Percentiles rank a stretch among this genome's conserved stretches.
Conservation (phyloP, 306 rosid genomes). For the Bauhinia variegata region DNA sequence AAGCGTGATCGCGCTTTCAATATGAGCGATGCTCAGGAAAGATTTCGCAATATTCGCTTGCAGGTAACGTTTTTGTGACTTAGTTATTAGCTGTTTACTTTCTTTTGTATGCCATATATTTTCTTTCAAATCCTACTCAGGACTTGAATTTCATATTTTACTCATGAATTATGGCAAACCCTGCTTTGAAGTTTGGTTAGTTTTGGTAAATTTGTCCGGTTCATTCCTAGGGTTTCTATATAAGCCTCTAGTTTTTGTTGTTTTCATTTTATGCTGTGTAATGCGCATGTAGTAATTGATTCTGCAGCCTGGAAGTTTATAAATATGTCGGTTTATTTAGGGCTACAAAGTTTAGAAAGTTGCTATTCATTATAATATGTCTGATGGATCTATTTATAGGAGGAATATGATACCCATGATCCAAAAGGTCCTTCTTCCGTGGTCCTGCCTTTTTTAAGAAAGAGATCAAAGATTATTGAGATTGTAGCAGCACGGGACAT, state of each 20-base stretch:
- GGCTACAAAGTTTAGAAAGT: background rate
- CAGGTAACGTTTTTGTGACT: slow-evolving; percentile 40
- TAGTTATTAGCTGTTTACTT: background rate
- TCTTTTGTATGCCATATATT: background rate
- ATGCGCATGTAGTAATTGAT: background rate
- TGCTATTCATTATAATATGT: background rate
- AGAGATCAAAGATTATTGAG: slow-evolving; percentile 64
- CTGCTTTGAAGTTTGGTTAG: background rate
- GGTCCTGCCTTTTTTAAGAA: slow-evolving; percentile 57
- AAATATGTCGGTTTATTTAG: slow-evolving; percentile 3
- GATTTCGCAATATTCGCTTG: slow-evolving; percentile 63
- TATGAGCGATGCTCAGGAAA: slow-evolving; percentile 65
- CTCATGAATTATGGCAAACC: background rate
- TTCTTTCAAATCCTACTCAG: no score
- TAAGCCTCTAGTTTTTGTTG: background rate
- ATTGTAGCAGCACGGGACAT: slow-evolving; percentile 66
- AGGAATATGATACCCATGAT: slow-evolving; percentile 69
- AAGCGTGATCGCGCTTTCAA: slow-evolving; percentile 65
- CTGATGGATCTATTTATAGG: slow-evolving; percentile 44
- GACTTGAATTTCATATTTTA: background rate
- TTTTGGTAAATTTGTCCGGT: background rate
- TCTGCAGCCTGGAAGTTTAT: background rate
- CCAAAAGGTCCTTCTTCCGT: slow-evolving; percentile 60
- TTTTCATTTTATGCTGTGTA: background rate
- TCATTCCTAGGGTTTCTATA: background rate